These are phyloP conservation scores for Hericium rajendrae DNA, from an alignment of 768 basidiomycete genomes.

Conservation along the genomic window DNA sequence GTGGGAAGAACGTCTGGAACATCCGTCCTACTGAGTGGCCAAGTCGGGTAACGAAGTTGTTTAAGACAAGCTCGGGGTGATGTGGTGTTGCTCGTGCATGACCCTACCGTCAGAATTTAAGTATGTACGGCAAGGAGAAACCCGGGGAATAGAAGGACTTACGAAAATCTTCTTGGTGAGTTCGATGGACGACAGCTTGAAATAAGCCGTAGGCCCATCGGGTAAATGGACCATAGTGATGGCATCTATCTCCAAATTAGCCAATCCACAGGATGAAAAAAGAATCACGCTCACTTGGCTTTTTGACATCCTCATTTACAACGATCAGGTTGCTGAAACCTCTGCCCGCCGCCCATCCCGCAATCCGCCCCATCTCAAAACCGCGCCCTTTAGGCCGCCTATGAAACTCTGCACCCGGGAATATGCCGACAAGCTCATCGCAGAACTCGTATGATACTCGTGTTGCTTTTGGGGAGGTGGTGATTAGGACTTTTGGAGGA, in stretches of 20 bases:
- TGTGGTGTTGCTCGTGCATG: constrained; percentile 91
- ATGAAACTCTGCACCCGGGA: constrained; percentile 88
- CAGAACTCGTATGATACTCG: constrained; percentile 87
- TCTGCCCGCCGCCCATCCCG: constrained; percentile 85
- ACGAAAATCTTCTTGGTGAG: constrained; percentile 83
- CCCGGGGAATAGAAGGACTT: constrained; percentile 17
- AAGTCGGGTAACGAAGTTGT: constrained; percentile 87
- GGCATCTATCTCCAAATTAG: constrained; percentile 49
- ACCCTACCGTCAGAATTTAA: constrained; percentile 37
- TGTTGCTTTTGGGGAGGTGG: constrained; percentile 84
- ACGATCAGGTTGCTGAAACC: constrained; percentile 85
- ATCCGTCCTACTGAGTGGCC: constrained; percentile 91
- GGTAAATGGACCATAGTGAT: constrained; percentile 89
- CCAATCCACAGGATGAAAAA: no score
- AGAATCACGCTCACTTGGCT: constrained; percentile 62
- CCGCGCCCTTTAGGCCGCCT: constrained; percentile 81
- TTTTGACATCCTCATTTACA: constrained; percentile 93
- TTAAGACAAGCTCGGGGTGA: constrained; percentile 89
- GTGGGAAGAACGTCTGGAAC: constrained; percentile 95
- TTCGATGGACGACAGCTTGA: constrained; percentile 85
- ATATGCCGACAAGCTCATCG: constrained; percentile 81
- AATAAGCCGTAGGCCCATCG: constrained; percentile 88
- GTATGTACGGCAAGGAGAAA: background rate
- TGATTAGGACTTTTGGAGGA: constrained; percentile 84
- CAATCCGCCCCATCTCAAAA: constrained; percentile 84